Percentiles rank a stretch among this genome's conserved stretches.
phyloP scores from a whole-genome alignment of 257 asterid species.

The Sherardia arvensis region DNA sequence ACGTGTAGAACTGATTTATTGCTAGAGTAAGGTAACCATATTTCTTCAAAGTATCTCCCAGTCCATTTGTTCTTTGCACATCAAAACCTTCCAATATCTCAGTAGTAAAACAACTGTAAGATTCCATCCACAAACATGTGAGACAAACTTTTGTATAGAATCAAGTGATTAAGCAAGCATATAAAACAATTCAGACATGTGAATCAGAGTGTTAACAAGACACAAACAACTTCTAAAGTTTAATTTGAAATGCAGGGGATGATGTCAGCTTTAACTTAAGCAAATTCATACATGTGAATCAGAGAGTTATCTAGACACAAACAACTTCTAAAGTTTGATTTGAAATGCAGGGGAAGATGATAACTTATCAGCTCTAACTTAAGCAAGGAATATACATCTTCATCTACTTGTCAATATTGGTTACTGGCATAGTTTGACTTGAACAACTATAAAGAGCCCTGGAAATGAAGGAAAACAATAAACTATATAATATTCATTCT shows the following conservation, averaged over 20 bases:
- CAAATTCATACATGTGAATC: not conserved
- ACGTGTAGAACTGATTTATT: conserved; percentile 56
- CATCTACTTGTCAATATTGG: not conserved
- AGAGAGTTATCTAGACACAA: not conserved
- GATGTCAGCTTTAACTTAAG: too few relatives aligned
- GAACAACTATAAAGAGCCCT: not conserved
- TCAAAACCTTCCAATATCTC: conserved; percentile 98
- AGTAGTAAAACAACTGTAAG: conserved; percentile 89
- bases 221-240: too few relatives aligned
- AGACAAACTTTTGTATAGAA: conserved; percentile 3
- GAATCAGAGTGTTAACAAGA: not conserved
- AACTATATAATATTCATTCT: not conserved
- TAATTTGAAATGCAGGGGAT: too few relatives aligned
- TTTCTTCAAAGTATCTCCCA: conserved; percentile 79
- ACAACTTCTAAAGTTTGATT: not conserved
- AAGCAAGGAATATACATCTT: not conserved
- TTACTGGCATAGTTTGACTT: not conserved
- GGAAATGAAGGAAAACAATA: not conserved
- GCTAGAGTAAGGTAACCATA: conserved; percentile 84
- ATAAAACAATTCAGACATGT: not conserved
- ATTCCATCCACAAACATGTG: conserved; percentile 12
- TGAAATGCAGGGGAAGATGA: not conserved
- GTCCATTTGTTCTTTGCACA: conserved; percentile 79
- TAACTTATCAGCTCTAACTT: not conserved
- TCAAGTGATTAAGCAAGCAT: conserved; percentile 6